A percentile compares a stretch with the other conserved stretches of the same genome.
These are phyloP conservation scores for Gracilaria caudata DNA, from an alignment of 23 red algal genomes.

Conservation along the genomic window DNA sequence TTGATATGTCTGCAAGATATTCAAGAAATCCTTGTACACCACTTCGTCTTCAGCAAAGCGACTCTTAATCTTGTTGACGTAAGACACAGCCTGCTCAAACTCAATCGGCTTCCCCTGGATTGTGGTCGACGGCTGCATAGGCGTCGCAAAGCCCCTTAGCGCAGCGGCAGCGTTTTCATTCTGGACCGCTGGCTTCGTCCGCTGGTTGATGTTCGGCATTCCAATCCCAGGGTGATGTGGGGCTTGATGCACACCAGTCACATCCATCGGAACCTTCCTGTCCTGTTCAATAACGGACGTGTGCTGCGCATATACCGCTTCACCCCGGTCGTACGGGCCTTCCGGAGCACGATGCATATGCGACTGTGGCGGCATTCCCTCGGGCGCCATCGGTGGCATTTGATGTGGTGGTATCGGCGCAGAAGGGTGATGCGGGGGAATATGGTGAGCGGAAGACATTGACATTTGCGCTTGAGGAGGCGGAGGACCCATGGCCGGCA, in stretches of 20 bases:
- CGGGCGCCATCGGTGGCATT: background rate
- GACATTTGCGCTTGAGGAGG: constrained; percentile 15
- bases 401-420: constrained; percentile 23
- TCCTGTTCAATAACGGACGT: constrained; percentile 3
- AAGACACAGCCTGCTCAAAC: constrained; percentile 92
- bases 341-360: constrained; percentile 7
- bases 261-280: background rate
- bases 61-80: constrained; percentile 96
- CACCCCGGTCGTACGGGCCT: background rate
- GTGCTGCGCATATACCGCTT: constrained; percentile 10
- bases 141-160: background rate
- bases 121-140: constrained; percentile 22
- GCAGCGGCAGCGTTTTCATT: constrained; percentile 48
- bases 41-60: constrained; percentile 75
- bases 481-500: background rate
- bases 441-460: constrained; percentile 10
- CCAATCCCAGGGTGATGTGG: background rate
- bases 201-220: background rate
- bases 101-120: constrained; percentile 70
- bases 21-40: constrained; percentile 87
- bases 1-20: constrained; percentile 92
- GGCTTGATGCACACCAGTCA: background rate
- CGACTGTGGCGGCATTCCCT: background rate
- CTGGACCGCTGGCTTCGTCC: background rate
- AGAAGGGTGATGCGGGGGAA: constrained; percentile 4